Evolutionary conservation across 345 rosid genomes (phyloP), one percentile per base, ranked within the genome.

Genomic region (Boechera divaricarpa): DNA sequence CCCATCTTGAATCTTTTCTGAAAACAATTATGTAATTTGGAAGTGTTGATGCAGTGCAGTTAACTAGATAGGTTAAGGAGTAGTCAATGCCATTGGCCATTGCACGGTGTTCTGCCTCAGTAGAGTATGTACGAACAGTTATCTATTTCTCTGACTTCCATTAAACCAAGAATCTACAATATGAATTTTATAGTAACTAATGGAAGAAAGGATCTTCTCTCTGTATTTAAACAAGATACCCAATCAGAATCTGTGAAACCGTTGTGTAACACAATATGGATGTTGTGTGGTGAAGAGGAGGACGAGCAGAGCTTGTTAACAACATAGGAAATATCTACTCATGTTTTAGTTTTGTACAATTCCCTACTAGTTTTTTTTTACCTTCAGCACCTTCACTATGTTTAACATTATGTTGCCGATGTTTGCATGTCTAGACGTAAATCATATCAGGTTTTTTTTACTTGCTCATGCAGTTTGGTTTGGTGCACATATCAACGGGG

Each of bases 401-500:
- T 45, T 45, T 45, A 45, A 6, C 7, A 45, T 15, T 42, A n/a
- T 54, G 48, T 28, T 58, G 45, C 33, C 8, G 1, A 5, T 44
- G 42, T 58, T 57, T 72, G n/a, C 16, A 36, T 60, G 51, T 62
- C 26, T n/a, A 8, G n/a, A 21, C 36, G 21, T 67, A 7, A 18
- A 33, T 32, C 42, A 49, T 38, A 10, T 31, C n/a, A 10, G 2
- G 5, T 44, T 28, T 16, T 4, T 54, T 8, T 29, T 39, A 75
- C 32, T 56, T 79, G 61, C 3, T 62, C 60, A 35, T 75, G 67
- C 83, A 86, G 88, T 85, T 83, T 71, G 96, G 97, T 63, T 80
- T 91, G 85, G 92, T 94, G 51, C 97, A 94, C 78, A 84, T 94
- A 85, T 94, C 98, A 60, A 89, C 96, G 9, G 97, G 98, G 41